These are phyloP conservation scores for Penicillium palitans DNA, from an alignment of 2,329 filamentous ascomycete species.

Conservation along the genomic window DNA sequence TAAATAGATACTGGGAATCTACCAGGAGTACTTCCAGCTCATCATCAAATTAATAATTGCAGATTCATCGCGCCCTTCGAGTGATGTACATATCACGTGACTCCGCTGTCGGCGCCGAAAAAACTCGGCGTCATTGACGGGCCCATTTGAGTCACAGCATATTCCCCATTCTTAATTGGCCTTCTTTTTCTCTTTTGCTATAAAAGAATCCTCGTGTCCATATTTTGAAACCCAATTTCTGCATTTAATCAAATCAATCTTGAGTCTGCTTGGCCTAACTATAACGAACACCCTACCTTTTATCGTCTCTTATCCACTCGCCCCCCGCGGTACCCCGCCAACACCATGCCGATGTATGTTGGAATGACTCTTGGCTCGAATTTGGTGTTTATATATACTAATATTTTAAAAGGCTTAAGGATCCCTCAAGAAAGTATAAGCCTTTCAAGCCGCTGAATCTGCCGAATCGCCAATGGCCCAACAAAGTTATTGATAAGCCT, in stretches of 20 bases:
- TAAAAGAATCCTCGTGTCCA: slow-evolving; percentile 1
- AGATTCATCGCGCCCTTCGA: not conserved
- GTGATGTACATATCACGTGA: slow-evolving; percentile 19
- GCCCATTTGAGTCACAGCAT: slow-evolving; percentile 25
- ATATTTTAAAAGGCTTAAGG: slow-evolving; percentile 44
- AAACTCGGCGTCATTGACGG: slow-evolving; percentile 27
- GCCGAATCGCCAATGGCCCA: slow-evolving; percentile 70
- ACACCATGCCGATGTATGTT: slow-evolving; percentile 42
- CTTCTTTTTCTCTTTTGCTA: slow-evolving; percentile 6
- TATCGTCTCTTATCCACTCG: slow-evolving; percentile 21
- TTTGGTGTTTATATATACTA: slow-evolving; percentile 6
- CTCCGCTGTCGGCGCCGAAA: slow-evolving; percentile 30
- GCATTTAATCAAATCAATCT: not conserved
- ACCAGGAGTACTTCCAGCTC: not conserved
- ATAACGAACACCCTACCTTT: not conserved
- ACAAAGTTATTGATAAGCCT: slow-evolving; percentile 76
- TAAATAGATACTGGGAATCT: not conserved
- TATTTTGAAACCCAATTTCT: slow-evolving; percentile 7
- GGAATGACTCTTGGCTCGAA: not conserved
- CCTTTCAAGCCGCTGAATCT: slow-evolving; percentile 50
- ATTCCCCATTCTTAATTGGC: slow-evolving; percentile 24
- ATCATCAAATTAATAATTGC: not conserved
- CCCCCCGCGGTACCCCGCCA: slow-evolving; percentile 28
- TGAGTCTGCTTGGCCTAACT: slow-evolving; percentile 5
- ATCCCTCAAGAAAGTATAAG: slow-evolving; percentile 52